phyloP scores from a whole-genome alignment of 1,139 yeast genomes.

The Zygotorulaspora mrakii region DNA sequence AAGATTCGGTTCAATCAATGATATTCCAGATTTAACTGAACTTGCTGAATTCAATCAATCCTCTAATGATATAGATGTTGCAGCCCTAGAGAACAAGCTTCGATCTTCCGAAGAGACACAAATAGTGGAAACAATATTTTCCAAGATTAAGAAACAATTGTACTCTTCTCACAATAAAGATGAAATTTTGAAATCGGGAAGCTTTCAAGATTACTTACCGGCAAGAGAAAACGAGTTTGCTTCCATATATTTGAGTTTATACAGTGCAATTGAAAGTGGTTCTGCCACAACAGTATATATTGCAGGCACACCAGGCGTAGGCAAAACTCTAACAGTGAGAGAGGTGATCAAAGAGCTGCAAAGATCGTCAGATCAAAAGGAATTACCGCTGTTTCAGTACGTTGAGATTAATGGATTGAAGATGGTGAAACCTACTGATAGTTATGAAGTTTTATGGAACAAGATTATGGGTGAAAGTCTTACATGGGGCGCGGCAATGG shows the following conservation, averaged over 20 bases:
- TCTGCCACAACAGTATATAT: conserved; percentile 84
- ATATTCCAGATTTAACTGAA: conserved; percentile 34
- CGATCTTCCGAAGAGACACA: conserved; percentile 29
- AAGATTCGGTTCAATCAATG: conserved; percentile 29
- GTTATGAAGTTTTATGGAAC: conserved; percentile 82
- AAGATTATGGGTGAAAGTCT: conserved; percentile 61
- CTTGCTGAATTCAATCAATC: conserved; percentile 30
- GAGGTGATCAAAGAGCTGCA: conserved; percentile 74
- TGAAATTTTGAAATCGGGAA: conserved; percentile 30
- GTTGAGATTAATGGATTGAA: conserved; percentile 90
- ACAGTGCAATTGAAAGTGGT: conserved; percentile 65
- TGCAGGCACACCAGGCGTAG: conserved; percentile 98
- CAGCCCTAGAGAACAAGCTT: conserved; percentile 30
- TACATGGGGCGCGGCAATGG: conserved; percentile 60
- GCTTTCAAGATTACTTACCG: conserved; percentile 49
- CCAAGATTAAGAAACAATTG: conserved; percentile 35
- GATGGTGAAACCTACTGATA: conserved; percentile 74
- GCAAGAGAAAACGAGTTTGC: conserved; percentile 86
- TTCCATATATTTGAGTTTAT: conserved; percentile 67
- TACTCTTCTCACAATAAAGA: conserved; percentile 36
- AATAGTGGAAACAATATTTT: conserved; percentile 35
- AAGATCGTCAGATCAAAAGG: conserved; percentile 44
- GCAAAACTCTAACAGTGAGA: conserved; percentile 90
- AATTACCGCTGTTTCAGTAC: conserved; percentile 59
- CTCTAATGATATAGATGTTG: conserved; percentile 25